These are phyloP conservation scores for Lentithecium fluviatile DNA, from an alignment of 495 filamentous ascomycete genomes.

Conservation along the genomic window DNA sequence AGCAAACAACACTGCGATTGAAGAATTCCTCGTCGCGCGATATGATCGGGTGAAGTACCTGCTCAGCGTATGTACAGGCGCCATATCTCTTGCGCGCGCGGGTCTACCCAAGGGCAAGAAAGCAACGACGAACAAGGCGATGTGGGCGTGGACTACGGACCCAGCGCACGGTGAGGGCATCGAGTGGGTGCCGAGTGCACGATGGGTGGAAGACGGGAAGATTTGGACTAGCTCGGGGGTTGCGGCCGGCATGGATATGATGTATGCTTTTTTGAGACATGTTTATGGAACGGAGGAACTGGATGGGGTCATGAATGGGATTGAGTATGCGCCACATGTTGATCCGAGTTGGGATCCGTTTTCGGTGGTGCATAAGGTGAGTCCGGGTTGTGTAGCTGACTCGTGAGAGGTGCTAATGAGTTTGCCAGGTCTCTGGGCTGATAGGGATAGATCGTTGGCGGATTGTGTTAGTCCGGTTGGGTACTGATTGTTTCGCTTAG, in stretches of 20 bases:
- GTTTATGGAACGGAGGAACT: conserved; percentile 8
- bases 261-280: conserved; percentile 7
- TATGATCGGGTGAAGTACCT: conserved; percentile 1
- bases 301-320: conserved; percentile 4
- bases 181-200: conserved; percentile 16
- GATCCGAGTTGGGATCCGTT: conserved; percentile 43
- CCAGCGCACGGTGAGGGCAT: background rate
- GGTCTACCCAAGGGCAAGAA: background rate
- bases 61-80: conserved; percentile 8
- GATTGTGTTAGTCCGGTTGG: conserved; percentile 1
- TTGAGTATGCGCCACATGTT: conserved; percentile 21
- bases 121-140: conserved; percentile 14
- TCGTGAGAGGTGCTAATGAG: background rate
- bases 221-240: conserved; percentile 29
- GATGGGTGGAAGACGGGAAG: conserved; percentile 24
- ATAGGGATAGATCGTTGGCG: background rate
- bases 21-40: conserved; percentile 8
- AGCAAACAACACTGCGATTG: conserved; percentile 1
- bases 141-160: conserved; percentile 1
- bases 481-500: background rate
- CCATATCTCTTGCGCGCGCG: conserved; percentile 3
- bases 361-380: conserved; percentile 26
- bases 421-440: background rate
- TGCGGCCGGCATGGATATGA: conserved; percentile 27
- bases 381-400: background rate